A percentile compares a stretch with the other conserved stretches of the same genome.
These are phyloP conservation scores for Trichophyton rubrum DNA, from an alignment of 2,329 filamentous ascomycete species.

Conservation along the genomic window DNA sequence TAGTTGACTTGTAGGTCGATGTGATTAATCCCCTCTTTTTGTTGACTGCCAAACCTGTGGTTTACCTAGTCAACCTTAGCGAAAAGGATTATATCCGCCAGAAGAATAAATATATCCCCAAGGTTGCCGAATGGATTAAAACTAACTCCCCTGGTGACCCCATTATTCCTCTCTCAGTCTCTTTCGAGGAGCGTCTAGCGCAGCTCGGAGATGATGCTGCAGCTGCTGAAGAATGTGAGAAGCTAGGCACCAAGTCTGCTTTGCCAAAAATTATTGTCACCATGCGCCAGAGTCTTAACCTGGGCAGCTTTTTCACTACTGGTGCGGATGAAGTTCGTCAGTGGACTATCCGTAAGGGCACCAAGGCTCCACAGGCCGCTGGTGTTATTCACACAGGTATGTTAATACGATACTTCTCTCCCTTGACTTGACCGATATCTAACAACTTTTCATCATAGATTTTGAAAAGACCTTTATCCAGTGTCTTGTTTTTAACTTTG, in stretches of 20 bases:
- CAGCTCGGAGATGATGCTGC: conserved; percentile 65
- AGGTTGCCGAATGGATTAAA: conserved; percentile 93
- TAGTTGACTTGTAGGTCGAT: conserved; percentile 57
- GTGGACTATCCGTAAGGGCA: conserved; percentile 93
- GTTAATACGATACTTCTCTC: not conserved
- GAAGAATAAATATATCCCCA: conserved; percentile 98
- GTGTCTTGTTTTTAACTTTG: conserved; percentile 84
- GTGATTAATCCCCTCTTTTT: conserved; percentile 94
- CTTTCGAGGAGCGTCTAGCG: conserved; percentile 83
- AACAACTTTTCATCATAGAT: conserved; percentile 36
- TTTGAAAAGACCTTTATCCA: conserved; percentile 99
- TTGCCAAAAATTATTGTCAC: conserved; percentile 82
- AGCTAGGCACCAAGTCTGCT: conserved; percentile 69
- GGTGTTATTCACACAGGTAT: conserved; percentile 80
- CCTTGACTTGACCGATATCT: not conserved
- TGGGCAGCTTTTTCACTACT: conserved; percentile 94
- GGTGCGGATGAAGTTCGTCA: conserved; percentile 93
- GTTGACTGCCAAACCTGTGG: conserved; percentile 89
- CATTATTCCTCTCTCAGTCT: conserved; percentile 84
- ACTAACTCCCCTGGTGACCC: conserved; percentile 75
- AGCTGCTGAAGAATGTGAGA: conserved; percentile 77
- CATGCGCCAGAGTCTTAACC: conserved; percentile 84
- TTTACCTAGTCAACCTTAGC: conserved; percentile 92
- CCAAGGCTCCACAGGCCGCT: conserved; percentile 92
- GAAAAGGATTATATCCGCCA: conserved; percentile 96